Evolutionary conservation across 2,329 filamentous ascomycete species (phyloP).

Genomic region (Cladosporium sp.): DNA sequence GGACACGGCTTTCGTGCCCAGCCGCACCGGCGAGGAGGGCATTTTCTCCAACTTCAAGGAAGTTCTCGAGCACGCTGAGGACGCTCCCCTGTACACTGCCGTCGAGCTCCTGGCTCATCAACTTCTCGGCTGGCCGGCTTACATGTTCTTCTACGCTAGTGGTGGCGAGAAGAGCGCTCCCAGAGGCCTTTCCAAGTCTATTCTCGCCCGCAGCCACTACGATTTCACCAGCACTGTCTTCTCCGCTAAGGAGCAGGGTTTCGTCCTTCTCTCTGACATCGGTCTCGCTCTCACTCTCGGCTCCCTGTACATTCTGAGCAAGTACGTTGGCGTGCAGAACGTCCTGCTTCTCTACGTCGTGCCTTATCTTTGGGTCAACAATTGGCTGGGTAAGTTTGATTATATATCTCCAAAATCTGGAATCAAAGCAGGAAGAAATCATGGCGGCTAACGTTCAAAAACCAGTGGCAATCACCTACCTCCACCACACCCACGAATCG

Average conservation of each 20-base stretch:
- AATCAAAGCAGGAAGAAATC: background rate
- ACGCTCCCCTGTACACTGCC: constrained; percentile 23
- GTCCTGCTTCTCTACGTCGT: constrained; percentile 40
- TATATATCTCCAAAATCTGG: background rate
- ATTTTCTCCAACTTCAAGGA: constrained; percentile 11
- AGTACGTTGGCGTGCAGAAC: constrained; percentile 7
- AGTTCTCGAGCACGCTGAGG: constrained; percentile 23
- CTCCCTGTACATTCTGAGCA: constrained; percentile 46
- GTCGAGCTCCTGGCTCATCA: constrained; percentile 22
- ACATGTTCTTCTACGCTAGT: constrained; percentile 25
- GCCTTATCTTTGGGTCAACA: constrained; percentile 67
- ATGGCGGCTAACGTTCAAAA: too few species aligned
- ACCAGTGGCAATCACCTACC: constrained; percentile 68
- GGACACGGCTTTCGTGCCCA: constrained; percentile 35
- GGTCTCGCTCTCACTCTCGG: constrained; percentile 51
- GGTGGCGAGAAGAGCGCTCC: constrained; percentile 11
- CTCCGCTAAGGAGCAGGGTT: constrained; percentile 34
- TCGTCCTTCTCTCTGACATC: constrained; percentile 56
- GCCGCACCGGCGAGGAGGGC: constrained; percentile 14
- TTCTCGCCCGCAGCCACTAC: constrained; percentile 59
- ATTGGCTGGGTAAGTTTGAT: constrained; percentile 57
- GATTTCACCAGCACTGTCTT: constrained; percentile 58
- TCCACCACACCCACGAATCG: constrained; percentile 62
- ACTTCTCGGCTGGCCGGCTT: constrained; percentile 26
- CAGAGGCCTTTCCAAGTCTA: constrained; percentile 15